Evolutionary conservation across 345 rosid genomes (phyloP).

Genomic region (Physaria fendleri): DNA sequence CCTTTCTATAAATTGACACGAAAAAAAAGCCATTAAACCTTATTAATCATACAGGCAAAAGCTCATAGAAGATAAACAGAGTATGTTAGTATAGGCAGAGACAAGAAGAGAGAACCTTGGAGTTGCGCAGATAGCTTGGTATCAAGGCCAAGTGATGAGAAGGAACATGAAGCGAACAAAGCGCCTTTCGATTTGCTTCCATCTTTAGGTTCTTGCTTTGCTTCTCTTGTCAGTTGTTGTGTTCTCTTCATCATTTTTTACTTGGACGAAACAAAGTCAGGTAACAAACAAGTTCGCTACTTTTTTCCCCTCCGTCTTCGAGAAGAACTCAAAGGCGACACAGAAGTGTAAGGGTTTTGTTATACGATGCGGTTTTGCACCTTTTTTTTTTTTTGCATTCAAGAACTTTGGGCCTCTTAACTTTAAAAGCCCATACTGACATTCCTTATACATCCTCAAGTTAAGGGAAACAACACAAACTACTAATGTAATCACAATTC

Average conservation of each 20-base stretch:
- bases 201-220: constrained; percentile 25
- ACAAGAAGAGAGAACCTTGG: constrained; percentile 35
- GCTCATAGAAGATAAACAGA: no score
- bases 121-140: constrained; percentile 52
- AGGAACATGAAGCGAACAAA: constrained; percentile 59
- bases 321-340: not conserved
- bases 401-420: not conserved
- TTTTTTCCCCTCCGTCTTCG: constrained; percentile 6
- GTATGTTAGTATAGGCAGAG: not conserved
- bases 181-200: constrained; percentile 8
- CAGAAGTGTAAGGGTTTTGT: constrained; percentile 22
- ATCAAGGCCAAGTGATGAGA: constrained; percentile 64
- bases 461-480: constrained; percentile 9
- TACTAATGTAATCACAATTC: not conserved
- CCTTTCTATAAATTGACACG: constrained; percentile 42
- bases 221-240: constrained; percentile 5
- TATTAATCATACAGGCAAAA: no score
- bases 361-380: constrained; percentile 1
- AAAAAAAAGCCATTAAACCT: not conserved
- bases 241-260: constrained; percentile 14
- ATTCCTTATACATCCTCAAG: not conserved
- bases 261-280: not conserved
- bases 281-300: constrained; percentile 3
- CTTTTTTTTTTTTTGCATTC: not conserved
- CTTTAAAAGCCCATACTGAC: not conserved